These are phyloP conservation scores for Rhizopus delemar DNA, from an alignment of 371 early-diverging fungal species.

Conservation along the genomic window DNA sequence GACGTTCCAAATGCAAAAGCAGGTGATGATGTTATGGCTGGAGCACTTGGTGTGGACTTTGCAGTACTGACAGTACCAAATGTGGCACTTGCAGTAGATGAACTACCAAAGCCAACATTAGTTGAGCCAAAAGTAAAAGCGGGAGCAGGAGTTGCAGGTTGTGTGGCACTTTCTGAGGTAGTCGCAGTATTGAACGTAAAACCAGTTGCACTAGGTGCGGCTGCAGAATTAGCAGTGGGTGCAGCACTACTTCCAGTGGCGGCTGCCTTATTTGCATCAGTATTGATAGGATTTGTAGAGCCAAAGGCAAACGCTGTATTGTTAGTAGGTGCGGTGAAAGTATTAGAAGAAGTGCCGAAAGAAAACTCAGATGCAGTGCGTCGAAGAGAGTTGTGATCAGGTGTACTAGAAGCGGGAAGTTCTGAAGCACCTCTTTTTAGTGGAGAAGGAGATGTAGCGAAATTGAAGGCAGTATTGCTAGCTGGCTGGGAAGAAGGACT, in stretches of 20 bases:
- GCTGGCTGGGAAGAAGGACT: neutral
- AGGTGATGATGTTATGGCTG: constrained; percentile 6
- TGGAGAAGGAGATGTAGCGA: constrained; percentile 4
- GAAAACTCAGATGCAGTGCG: constrained; percentile 13
- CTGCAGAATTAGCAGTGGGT: constrained; percentile 2
- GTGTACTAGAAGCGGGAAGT: neutral
- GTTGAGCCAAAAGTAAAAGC: constrained; percentile 9
- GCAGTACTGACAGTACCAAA: constrained; percentile 9
- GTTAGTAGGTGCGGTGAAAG: neutral
- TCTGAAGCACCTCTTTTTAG: constrained; percentile 13
- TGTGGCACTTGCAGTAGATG: neutral
- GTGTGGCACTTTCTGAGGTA: neutral
- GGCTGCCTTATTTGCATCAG: neutral
- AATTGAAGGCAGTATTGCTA: constrained; percentile 10
- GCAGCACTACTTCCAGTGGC: neutral
- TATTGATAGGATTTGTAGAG: neutral
- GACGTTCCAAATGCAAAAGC: constrained; percentile 21
- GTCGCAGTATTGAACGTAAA: constrained; percentile 16
- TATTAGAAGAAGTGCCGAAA: neutral
- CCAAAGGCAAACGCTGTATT: neutral
- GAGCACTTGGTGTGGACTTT: neutral
- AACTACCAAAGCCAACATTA: constrained; percentile 5
- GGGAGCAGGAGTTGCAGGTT: neutral
- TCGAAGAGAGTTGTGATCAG: constrained; percentile 8
- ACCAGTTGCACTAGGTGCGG: constrained; percentile 5